Percentiles rank a stretch among this genome's conserved stretches.
Evolutionary conservation across 768 basidiomycete genomes (phyloP).

Genomic region (Trametes maxima): DNA sequence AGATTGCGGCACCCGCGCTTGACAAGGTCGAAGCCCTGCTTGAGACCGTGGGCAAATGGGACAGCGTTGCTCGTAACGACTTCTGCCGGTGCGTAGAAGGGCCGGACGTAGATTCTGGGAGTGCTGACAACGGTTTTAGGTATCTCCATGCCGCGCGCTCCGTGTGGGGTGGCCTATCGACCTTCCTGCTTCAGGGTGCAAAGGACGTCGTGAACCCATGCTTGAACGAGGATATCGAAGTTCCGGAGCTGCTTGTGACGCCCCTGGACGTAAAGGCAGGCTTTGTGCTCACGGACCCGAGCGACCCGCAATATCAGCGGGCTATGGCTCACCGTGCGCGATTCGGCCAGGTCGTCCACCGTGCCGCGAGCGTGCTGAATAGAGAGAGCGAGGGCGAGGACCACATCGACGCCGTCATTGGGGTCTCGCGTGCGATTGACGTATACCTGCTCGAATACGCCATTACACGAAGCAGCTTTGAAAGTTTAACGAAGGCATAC

Average conservation of each 20-base stretch:
- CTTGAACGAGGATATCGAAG: conserved; percentile 61
- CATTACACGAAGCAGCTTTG: conserved; percentile 58
- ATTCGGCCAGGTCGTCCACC: conserved; percentile 69
- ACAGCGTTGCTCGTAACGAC: conserved; percentile 70
- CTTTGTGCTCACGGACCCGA: conserved; percentile 70
- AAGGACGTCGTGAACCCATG: conserved; percentile 62
- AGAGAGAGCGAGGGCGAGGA: conserved; percentile 70
- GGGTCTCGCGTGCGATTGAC: conserved; percentile 72
- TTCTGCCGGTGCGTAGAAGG: conserved; percentile 68
- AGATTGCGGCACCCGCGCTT: conserved; percentile 65
- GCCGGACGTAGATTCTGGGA: background rate
- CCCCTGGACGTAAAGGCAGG: conserved; percentile 72
- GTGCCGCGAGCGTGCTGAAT: conserved; percentile 65
- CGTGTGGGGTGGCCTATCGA: conserved; percentile 78
- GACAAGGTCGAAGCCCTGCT: conserved; percentile 68
- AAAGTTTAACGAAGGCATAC: conserved; percentile 67
- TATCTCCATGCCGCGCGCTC: conserved; percentile 72
- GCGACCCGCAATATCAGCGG: conserved; percentile 73
- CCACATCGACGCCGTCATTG: conserved; percentile 83
- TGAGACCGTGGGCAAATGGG: conserved; percentile 57
- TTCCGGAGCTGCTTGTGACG: conserved; percentile 69
- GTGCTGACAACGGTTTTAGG: conserved; percentile 36
- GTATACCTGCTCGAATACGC: conserved; percentile 75
- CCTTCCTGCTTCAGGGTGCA: conserved; percentile 58
- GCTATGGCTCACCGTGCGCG: conserved; percentile 57